Percentiles rank a stretch among this genome's conserved stretches.
These are phyloP conservation scores for Penicillium verrucosum DNA, from an alignment of 2,329 filamentous ascomycete genomes.

Conservation along the genomic window DNA sequence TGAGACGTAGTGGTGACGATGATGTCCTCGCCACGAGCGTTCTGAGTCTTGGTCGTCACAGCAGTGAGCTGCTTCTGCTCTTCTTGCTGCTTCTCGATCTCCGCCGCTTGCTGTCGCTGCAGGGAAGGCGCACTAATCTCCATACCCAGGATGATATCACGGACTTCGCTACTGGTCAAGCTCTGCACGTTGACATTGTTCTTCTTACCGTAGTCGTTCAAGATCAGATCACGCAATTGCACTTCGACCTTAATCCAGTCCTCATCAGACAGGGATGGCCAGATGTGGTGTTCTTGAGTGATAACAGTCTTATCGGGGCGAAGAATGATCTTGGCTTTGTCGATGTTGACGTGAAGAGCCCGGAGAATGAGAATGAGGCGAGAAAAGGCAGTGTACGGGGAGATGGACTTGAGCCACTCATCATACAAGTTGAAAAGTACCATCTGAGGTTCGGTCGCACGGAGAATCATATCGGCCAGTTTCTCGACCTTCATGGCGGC, in stretches of 20 bases:
- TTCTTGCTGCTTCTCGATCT: constrained; percentile 98
- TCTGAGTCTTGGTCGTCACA: constrained; percentile 97
- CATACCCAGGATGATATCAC: constrained; percentile 98
- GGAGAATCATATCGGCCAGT: constrained; percentile 96
- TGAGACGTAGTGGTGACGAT: constrained; percentile 97
- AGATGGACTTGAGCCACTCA: constrained; percentile 97
- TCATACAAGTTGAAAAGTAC: constrained; percentile 98
- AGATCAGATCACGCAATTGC: constrained; percentile 86
- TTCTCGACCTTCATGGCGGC: constrained; percentile 99
- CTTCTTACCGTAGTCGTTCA: constrained; percentile 99
- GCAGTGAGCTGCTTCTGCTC: constrained; percentile 95
- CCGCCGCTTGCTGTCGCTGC: constrained; percentile 95
- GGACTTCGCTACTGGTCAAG: constrained; percentile 92
- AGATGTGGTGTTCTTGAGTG: constrained; percentile 98
- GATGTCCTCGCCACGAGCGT: constrained; percentile 94
- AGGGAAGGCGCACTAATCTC: constrained; percentile 97
- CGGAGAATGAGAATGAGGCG: constrained; percentile 89
- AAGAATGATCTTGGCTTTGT: constrained; percentile 95
- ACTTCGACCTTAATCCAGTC: constrained; percentile 99
- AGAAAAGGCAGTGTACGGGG: constrained; percentile 97
- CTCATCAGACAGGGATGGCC: constrained; percentile 89
- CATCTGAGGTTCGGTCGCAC: constrained; percentile 99
- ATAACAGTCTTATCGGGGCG: constrained; percentile 97
- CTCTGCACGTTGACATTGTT: constrained; percentile 99
- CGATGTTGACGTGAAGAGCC: constrained; percentile 93